Evolutionary conservation across 2,329 filamentous ascomycete genomes (phyloP), one percentile per base, ranked within the genome.

Genomic region (Aspergillus sojae): DNA sequence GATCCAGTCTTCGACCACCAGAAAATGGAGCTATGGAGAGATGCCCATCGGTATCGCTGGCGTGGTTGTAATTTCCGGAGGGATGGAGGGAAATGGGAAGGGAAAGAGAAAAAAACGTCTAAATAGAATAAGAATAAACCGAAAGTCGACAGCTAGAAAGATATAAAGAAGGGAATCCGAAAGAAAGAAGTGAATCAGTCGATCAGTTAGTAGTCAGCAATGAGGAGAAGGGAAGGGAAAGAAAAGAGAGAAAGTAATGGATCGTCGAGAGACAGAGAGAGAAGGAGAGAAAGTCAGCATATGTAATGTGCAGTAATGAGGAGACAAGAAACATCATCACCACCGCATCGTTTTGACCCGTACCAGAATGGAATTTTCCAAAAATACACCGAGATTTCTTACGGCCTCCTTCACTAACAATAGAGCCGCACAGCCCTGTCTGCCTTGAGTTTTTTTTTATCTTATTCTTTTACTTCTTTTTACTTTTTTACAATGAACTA

Each of bases 281-380:
- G 50, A 34, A n/a, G 26, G 50, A 53, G 26, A 19, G 52, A 36
- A 32, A 54, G 52, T 36, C 30, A 7, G 19, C 12, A 32, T 21
- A 54, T 34, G 52, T 54, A 54, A 36, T 54, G 52, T 23, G 52
- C 30, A 52, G 26, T 54, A 54, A 36, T 54, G 52, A 36, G 52
- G 52, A 52, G 26, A 19, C 21, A 34, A 52, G 26, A 26, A 39
- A 39, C 50, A 53, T 36, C 52, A 55, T 39, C 32, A 41, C n/a
- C 30, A 55, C 52, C 12, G 32, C 30, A 28, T 55, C 30, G 28
- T 36, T 36, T 30, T 50, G 26, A 16, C 26, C 46, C 48, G 14
- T 52, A 52, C 28, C 14, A 52, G 11, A 36, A 39, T 9, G n/a
- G n/a, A 39, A 55, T 36, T 55, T 36, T 12, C 34, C 30, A 55